Percentiles rank a stretch among this genome's conserved stretches.
phyloP scores from a whole-genome alignment of 1,284 basidiomycete species.

The Leccinum griseonigrum region DNA sequence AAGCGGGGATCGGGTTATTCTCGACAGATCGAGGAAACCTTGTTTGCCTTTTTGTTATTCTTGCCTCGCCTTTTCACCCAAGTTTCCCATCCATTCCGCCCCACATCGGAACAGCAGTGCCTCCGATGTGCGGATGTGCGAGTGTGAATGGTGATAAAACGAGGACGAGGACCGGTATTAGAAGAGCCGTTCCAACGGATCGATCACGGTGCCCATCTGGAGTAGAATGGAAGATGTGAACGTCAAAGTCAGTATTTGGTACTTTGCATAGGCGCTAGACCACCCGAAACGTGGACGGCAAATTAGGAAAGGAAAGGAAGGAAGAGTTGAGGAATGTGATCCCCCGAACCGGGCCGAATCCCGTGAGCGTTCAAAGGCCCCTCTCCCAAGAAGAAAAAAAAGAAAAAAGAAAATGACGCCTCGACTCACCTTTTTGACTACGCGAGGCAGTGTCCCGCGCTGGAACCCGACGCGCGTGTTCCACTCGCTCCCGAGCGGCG shows the following conservation, averaged over 20 bases:
- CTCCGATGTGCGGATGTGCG: not conserved
- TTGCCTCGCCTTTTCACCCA: not conserved
- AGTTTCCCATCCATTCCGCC: not conserved
- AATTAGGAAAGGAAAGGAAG: not conserved
- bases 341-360: not conserved
- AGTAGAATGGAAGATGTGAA: not conserved
- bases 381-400: not conserved
- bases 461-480: conserved; percentile 90
- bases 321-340: not conserved
- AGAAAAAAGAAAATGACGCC: not conserved
- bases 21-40: not conserved
- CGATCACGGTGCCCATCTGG: conserved; percentile 75
- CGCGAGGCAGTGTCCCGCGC: conserved; percentile 76
- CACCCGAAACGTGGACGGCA: not conserved
- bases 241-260: not conserved
- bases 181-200: conserved; percentile 64
- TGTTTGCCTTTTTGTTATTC: not conserved
- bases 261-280: not conserved
- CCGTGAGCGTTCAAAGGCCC: not conserved
- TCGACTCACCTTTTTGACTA: conserved; percentile 74
- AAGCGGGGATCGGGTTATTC: not conserved
- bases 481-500: conserved; percentile 89
- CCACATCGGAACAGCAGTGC: not conserved
- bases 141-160: not conserved
- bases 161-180: conserved; percentile 21